These are phyloP conservation scores for Polygonum aviculare DNA, from an alignment of 148 eudicot genomes.

Conservation along the genomic window DNA sequence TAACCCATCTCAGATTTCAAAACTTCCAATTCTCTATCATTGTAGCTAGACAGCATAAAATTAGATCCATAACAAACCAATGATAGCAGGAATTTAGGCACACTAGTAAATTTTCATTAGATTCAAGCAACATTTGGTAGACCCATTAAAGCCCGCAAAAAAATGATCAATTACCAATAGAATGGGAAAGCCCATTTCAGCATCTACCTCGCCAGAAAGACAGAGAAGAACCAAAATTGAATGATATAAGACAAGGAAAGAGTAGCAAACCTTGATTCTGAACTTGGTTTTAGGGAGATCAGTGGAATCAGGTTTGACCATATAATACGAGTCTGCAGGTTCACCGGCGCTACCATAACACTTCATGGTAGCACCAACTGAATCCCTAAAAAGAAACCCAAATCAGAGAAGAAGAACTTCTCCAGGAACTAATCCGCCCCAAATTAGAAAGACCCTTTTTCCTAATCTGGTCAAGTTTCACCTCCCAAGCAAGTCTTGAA, in stretches of 20 bases:
- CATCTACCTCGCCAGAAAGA: background rate
- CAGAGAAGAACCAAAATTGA: background rate
- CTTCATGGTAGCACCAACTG: constrained; percentile 16
- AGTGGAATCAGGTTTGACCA: constrained; percentile 71
- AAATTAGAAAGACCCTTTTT: constrained; percentile 9
- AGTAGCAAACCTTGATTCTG: constrained; percentile 73
- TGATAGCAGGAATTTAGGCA: background rate
- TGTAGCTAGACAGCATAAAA: background rate
- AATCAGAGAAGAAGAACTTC: background rate
- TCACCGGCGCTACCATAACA: constrained; percentile 74
- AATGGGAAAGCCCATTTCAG: constrained; percentile 1
- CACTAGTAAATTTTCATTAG: background rate
- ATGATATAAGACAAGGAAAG: constrained; percentile 2
- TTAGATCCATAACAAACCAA: background rate
- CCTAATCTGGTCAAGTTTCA: background rate
- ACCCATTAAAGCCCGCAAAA: background rate
- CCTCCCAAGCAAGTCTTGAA: constrained; percentile 13
- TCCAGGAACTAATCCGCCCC: constrained; percentile 9
- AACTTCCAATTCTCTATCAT: background rate
- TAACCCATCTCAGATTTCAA: background rate
- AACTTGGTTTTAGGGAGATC: constrained; percentile 91
- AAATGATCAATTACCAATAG: background rate
- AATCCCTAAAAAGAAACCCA: background rate
- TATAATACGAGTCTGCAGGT: constrained; percentile 74
- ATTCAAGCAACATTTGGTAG: background rate